phyloP scores from a whole-genome alignment of 2,329 filamentous ascomycete genomes.

The Hypoxylon sp. region DNA sequence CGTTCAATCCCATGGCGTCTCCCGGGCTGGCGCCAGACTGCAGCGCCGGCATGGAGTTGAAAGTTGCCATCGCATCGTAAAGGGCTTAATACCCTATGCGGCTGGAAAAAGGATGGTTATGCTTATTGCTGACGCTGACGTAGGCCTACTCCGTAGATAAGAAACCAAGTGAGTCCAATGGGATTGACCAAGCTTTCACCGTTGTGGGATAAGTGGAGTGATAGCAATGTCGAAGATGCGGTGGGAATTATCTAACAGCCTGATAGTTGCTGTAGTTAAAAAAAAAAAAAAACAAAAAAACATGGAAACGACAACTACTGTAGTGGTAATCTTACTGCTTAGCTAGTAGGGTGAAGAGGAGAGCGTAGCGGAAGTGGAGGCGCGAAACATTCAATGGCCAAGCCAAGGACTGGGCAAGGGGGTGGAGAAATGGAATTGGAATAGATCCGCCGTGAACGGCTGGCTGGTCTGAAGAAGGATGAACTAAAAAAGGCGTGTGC shows the following conservation, averaged over 20 bases:
- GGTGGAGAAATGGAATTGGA: constrained; percentile 35
- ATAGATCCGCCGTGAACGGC: constrained; percentile 20
- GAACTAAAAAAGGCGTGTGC: constrained; percentile 12
- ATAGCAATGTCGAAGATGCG: constrained; percentile 18
- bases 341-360: constrained; percentile 23
- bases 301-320: constrained; percentile 13
- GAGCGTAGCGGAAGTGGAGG: constrained; percentile 39
- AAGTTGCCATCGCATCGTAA: constrained; percentile 70
- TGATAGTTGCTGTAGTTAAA: constrained; percentile 23
- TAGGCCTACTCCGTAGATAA: constrained; percentile 12
- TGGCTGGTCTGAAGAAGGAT: constrained; percentile 29
- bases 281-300: constrained; percentile 6
- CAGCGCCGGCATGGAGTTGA: constrained; percentile 70
- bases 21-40: constrained; percentile 61
- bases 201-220: constrained; percentile 32
- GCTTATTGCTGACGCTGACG: constrained; percentile 41
- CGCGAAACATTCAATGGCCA: constrained; percentile 39
- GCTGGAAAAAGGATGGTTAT: constrained; percentile 24
- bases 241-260: constrained; percentile 25
- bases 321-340: constrained; percentile 18
- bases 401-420: constrained; percentile 23
- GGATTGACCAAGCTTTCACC: constrained; percentile 22
- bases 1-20: constrained; percentile 65
- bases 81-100: constrained; percentile 48
- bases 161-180: constrained; percentile 14